Evolutionary conservation across 2,329 filamentous ascomycete genomes (phyloP), one percentile per base, ranked within the genome.

Genomic region (Aspergillus piperis): DNA sequence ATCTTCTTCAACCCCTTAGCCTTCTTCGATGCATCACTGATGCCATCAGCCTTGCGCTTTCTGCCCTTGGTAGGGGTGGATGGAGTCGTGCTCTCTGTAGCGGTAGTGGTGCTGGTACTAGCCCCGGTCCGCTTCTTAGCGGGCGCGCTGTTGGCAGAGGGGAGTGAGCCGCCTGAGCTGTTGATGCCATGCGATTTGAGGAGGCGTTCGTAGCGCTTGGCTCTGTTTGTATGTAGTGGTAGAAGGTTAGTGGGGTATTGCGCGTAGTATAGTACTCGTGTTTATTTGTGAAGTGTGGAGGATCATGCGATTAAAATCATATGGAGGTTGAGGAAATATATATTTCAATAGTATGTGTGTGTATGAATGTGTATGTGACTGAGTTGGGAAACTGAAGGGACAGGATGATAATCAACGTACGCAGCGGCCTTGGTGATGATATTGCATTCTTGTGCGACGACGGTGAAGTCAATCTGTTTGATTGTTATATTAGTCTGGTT

Each of bases 371-470:
- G 23, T 27, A 8, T 27, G 2, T 27, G 25, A 27, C 0, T 8
- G 25, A 8, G 25, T 27, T 7, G 25, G 25, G 2, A 3, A 8
- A 8, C 25, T 27, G 25, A 27, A 27, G 25, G 25, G 25, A 27
- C 25, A 27, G 25, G 25, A 27, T 27, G 25, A 27, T 27, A 3
- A 25, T 27, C 0, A 27, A 83, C 88, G 82, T 82, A 91, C 89
- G 88, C 88, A 21, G 89, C 89, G 13, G 83, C 87, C 75, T 89
- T 89, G 73, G 77, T 81, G 36, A 88, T 81, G 39, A 91, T 88
- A 21, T 73, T 76, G 44, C 87, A 85, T 67, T 90, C 87, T 15
- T 80, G 77, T 10, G 86, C 86, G n/a, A 91, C 89, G 52, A 82
- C 80, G 5, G 74, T 76, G 65, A 90, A 91, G 68, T 91, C 84